These are phyloP conservation scores for Cordyceps javanica DNA, from an alignment of 2,329 filamentous ascomycete species.

Conservation along the genomic window DNA sequence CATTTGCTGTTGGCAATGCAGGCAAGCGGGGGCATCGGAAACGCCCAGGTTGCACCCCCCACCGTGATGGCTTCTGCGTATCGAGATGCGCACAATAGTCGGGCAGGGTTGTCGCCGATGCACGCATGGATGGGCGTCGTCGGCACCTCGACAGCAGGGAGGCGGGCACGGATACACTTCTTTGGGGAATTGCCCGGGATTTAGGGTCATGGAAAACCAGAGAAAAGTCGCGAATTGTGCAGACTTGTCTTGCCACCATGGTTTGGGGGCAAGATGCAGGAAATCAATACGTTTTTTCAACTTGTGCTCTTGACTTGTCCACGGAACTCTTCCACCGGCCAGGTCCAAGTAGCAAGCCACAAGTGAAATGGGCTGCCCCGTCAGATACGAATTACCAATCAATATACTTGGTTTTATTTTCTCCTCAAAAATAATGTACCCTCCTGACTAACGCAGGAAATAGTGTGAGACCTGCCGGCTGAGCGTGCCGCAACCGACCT, in stretches of 20 bases:
- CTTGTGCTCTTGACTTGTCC: not conserved
- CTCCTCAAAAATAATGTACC: no score
- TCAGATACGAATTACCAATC: not conserved
- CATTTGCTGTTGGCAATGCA: not conserved
- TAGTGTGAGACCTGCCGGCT: no score
- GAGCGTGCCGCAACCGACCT: no score
- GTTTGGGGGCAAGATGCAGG: not conserved
- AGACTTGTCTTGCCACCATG: not conserved
- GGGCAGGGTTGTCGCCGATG: constrained; percentile 8
- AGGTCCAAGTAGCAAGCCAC: not conserved
- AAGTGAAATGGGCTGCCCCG: not conserved
- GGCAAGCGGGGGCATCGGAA: constrained; percentile 4
- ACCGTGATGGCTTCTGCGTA: constrained; percentile 5
- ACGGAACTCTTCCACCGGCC: not conserved
- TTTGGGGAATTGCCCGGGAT: not conserved
- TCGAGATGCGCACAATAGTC: constrained; percentile 4
- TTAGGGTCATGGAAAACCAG: not conserved
- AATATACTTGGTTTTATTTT: not conserved
- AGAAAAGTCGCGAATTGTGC: not conserved
- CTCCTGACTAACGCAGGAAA: no score
- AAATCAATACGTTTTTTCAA: constrained; percentile 7
- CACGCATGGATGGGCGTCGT: not conserved
- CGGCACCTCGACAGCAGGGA: not conserved
- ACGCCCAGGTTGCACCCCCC: constrained; percentile 4
- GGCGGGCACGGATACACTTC: not conserved